A percentile compares a stretch with the other conserved stretches of the same genome.
Conservation (phyloP, 371 early-diverging fungal species). For the Dinochytrium kinnereticum region DNA sequence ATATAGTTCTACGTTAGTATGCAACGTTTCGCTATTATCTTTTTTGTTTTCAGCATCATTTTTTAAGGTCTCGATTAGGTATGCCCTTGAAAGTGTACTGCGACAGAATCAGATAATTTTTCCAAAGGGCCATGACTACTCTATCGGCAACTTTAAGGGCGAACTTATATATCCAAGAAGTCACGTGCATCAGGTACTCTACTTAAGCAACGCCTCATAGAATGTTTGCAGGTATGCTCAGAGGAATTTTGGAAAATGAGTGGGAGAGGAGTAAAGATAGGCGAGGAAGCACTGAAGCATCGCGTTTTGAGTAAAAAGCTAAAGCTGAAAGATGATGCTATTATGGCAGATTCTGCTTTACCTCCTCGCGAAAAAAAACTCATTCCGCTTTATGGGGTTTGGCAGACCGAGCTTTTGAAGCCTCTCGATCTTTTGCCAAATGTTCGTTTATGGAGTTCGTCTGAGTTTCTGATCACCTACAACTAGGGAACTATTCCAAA, state of each 20-base stretch:
- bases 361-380: too few relatives aligned
- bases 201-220: neutral
- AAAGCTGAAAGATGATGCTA: too few relatives aligned
- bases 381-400: conserved; percentile 78
- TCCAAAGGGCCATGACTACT: conserved; percentile 61
- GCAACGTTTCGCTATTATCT: neutral
- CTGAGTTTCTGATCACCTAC: neutral
- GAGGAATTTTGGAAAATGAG: conserved; percentile 68
- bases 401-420: conserved; percentile 79
- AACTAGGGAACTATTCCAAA: conserved; percentile 76
- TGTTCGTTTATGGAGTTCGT: too few relatives aligned
- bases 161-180: conserved; percentile 80
- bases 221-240: conserved; percentile 43
- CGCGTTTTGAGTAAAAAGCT: conserved; percentile 66
- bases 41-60: neutral
- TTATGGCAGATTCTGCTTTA: too few relatives aligned
- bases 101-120: conserved; percentile 74
- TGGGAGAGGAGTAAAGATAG: conserved; percentile 26
- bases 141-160: conserved; percentile 73
- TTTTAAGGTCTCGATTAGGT: conserved; percentile 37
- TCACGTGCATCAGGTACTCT: conserved; percentile 26
- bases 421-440: conserved; percentile 67
- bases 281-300: conserved; percentile 69
- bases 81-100: conserved; percentile 82
- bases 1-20: neutral